Evolutionary conservation across 495 filamentous ascomycete genomes (phyloP), one percentile per base, ranked within the genome.

Genomic region (Bacidia gigantensis): DNA sequence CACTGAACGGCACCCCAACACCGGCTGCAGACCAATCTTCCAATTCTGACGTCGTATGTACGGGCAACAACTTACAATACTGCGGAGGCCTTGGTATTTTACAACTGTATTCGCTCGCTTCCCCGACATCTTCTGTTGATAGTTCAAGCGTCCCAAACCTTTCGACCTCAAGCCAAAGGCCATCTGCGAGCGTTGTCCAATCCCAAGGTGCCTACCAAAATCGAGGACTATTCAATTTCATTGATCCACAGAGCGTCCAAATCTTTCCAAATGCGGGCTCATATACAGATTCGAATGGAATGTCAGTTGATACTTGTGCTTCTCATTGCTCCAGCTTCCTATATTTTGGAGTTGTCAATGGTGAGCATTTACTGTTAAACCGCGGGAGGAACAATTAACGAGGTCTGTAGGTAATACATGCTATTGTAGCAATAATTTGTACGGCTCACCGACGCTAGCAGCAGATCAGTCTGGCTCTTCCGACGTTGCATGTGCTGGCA

Each of bases 301-400:
- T 48, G 46, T 25, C 46, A 10, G 46, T 48, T 3, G 46, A 18
- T 48, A 25, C 17, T 11, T 48, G 46, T 18, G 21, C 21, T 25
- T 9, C 21, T 18, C 21, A 25, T 18, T 48, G 46, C 25, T 3
- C 11, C 12, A 32, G 21, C 17, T 21, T 25, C 12, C 3, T 22
- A 22, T 48, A 48, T 48, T 48, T 48, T 48, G 46, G 46, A 48
- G 46, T 48, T 9, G 21, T 11, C 11, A 26, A 48, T 23, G 46
- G 46, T 48, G 25, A 5, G 5, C 29, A 35, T 7, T 35, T 5
- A 35, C 14, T 35, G 29, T 35, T 35, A 35, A 44, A 39, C 32
- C 32, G 32, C 10, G n/a, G 10, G 9, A 18, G 20, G 20, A n/a
- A 17, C 20, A 44, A 17, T 17, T 44, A 22, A 44, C 20, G 20